A percentile compares a stretch with the other conserved stretches of the same genome.
phyloP scores from a whole-genome alignment of 2,329 filamentous ascomycete species.

The Fusarium pilosicola region DNA sequence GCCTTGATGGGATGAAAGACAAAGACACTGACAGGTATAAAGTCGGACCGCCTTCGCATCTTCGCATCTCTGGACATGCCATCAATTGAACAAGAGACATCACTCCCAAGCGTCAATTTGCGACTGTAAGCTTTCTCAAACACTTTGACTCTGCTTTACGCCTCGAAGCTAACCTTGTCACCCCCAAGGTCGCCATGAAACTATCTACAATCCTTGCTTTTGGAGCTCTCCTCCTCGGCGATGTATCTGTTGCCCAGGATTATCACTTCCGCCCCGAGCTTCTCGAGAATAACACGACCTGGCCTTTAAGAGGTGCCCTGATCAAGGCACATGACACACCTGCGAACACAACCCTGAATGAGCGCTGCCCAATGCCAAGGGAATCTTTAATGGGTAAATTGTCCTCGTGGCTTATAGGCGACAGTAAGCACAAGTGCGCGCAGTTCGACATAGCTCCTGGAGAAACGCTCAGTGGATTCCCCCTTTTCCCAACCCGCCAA shows the following conservation, averaged over 20 bases:
- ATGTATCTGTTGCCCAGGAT: not conserved
- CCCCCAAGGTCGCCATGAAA: not conserved
- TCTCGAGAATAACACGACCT: constrained; percentile 9
- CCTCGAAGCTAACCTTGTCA: not conserved
- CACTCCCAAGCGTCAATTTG: too few species aligned
- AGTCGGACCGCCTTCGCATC: not conserved
- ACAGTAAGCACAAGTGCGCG: not conserved
- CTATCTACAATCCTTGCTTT: not conserved
- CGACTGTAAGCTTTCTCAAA: not conserved
- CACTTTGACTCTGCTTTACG: not conserved
- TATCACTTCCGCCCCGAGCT: not conserved
- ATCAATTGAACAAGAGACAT: not conserved
- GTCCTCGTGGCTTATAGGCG: not conserved
- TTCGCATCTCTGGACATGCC: not conserved
- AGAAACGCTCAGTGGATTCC: not conserved
- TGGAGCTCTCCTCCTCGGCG: not conserved
- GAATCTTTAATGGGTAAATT: fast-evolving
- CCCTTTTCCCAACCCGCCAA: not conserved
- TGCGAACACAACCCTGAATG: too few species aligned
- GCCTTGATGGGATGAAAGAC: too few species aligned
- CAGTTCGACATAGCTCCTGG: not conserved
- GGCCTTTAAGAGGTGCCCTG: not conserved
- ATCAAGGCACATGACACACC: not conserved
- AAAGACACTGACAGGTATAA: not conserved
- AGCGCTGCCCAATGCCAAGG: not conserved